These are phyloP conservation scores for Centrapalus pauciflorus DNA, from an alignment of 129 eudicot species.

Conservation along the genomic window DNA sequence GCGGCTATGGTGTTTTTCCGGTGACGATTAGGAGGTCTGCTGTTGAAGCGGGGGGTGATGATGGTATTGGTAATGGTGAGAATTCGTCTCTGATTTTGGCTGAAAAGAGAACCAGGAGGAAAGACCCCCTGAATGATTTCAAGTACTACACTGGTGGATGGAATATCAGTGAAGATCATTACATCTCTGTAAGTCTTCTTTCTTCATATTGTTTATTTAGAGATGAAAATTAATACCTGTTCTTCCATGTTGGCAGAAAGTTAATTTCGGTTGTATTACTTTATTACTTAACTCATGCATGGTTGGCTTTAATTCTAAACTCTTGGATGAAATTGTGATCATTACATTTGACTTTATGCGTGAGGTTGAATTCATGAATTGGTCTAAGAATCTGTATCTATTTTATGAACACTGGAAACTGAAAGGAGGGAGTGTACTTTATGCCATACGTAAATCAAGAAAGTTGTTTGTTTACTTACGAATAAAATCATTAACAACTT, in stretches of 20 bases:
- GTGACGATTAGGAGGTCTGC: slow-evolving; percentile 17
- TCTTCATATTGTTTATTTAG: background rate
- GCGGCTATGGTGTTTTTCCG: slow-evolving; percentile 22
- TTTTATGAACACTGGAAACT: too few relatives aligned
- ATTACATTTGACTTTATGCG: too few relatives aligned
- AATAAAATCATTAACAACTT: too few relatives aligned
- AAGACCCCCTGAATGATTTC: slow-evolving; percentile 41
- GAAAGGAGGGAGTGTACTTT: too few relatives aligned
- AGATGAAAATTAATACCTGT: background rate
- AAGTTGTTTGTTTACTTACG: too few relatives aligned
- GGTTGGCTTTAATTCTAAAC: background rate
- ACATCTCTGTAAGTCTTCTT: slow-evolving; percentile 39
- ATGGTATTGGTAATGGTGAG: background rate
- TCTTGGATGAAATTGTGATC: background rate
- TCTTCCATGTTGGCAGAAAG: background rate
- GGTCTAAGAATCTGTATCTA: too few relatives aligned
- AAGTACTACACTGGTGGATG: slow-evolving; percentile 61
- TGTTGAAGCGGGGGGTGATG: slow-evolving; percentile 14
- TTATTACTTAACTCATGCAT: too few relatives aligned
- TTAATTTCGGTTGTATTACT: too few relatives aligned
- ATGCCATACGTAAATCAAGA: too few relatives aligned
- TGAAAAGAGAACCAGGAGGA: slow-evolving; percentile 47
- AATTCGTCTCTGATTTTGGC: slow-evolving; percentile 43
- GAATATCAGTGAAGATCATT: slow-evolving; percentile 55
- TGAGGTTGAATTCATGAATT: too few relatives aligned